Conservation (phyloP, 106 monocot genomes). For the Ottelia alismoides region DNA sequence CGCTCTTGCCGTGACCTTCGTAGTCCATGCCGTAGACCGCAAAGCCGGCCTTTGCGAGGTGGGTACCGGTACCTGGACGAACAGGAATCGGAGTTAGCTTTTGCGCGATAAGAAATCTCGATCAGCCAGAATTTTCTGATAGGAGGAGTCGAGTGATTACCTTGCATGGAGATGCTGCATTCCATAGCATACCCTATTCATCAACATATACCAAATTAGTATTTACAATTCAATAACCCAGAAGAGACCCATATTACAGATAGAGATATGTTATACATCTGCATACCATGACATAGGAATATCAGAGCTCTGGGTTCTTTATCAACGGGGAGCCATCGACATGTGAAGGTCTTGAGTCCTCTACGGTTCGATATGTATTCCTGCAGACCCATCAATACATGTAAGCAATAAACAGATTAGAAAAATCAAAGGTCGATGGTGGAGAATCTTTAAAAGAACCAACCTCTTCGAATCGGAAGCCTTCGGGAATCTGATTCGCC, state of each 20-base stretch:
- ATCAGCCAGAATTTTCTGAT: background rate
- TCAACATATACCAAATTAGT: background rate
- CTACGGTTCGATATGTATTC: slow-evolving; percentile 25
- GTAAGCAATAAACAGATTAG: too few relatives aligned
- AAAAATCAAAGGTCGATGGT: too few relatives aligned
- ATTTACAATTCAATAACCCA: too few relatives aligned
- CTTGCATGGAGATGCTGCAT: slow-evolving; percentile 33
- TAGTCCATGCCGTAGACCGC: slow-evolving; percentile 31
- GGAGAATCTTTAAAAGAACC: too few relatives aligned
- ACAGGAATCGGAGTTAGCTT: background rate
- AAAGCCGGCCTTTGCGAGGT: slow-evolving; percentile 21
- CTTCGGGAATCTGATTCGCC: too few relatives aligned
- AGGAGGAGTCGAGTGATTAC: background rate
- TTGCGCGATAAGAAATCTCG: too few relatives aligned
- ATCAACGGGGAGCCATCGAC: slow-evolving; percentile 31
- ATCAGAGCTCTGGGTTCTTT: slow-evolving; percentile 29
- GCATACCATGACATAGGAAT: slow-evolving; percentile 56
- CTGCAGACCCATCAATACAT: too few relatives aligned
- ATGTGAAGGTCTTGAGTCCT: slow-evolving; percentile 32
- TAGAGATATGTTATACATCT: too few relatives aligned
- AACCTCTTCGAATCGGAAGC: too few relatives aligned
- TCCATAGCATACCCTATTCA: slow-evolving; percentile 28
- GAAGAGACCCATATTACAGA: too few relatives aligned
- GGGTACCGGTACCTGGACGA: slow-evolving; percentile 9
- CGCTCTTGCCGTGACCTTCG: slow-evolving; percentile 32